Conservation (phyloP, 441 rosid genomes). For the Populus hybrid region DNA sequence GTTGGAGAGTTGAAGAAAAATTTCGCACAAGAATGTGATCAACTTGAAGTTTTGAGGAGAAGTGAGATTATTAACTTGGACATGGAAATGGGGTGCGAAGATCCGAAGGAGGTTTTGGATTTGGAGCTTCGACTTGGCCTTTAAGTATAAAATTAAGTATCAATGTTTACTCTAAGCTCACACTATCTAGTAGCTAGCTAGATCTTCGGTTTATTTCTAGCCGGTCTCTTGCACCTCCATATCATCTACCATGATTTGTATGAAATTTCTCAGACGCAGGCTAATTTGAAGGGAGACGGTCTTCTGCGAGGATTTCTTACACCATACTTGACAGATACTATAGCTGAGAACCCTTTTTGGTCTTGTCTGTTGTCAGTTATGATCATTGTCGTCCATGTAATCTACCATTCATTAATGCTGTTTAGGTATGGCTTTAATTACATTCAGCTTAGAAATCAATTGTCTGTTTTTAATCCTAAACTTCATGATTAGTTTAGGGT, state of each 20-base stretch:
- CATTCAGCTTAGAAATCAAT: conserved; percentile 12
- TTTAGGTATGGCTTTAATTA: conserved; percentile 14
- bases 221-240: background rate
- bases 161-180: too few relatives aligned
- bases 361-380: background rate
- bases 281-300: background rate
- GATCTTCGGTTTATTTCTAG: background rate
- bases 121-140: conserved; percentile 49
- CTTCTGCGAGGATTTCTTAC: background rate
- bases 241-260: background rate
- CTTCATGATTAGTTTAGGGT: conserved; percentile 24
- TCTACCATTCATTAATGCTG: conserved; percentile 6
- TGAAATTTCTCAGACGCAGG: background rate
- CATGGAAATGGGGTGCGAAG: conserved; percentile 34
- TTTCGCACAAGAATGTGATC: conserved; percentile 10
- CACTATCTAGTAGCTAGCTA: background rate
- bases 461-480: conserved; percentile 2
- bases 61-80: conserved; percentile 30
- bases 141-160: background rate
- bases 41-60: conserved; percentile 15
- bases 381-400: background rate
- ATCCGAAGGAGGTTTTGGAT: conserved; percentile 37
- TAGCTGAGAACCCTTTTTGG: background rate
- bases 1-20: conserved; percentile 12
- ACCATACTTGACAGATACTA: background rate